Evolutionary conservation across 208 protist genomes (phyloP).

Genomic region (Trypanosoma platydactyli): DNA sequence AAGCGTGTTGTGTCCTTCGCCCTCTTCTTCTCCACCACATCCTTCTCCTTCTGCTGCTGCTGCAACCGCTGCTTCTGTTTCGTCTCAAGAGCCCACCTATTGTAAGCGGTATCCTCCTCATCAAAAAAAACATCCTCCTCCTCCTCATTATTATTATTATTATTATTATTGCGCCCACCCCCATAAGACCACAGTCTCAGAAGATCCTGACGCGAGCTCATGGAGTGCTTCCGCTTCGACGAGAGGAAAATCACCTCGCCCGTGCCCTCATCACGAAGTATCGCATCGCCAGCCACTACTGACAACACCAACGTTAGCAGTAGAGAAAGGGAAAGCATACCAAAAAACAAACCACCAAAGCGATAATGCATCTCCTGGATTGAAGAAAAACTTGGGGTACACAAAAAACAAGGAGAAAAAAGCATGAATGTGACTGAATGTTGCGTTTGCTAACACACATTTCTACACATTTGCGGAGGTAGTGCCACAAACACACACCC

Average conservation of each 20-base stretch:
- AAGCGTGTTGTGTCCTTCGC: conserved; percentile 1
- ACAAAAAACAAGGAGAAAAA: no score
- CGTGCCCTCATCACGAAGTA: not conserved
- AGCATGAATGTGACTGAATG: not conserved
- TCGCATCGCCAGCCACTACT: not conserved
- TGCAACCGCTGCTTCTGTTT: conserved; percentile 6
- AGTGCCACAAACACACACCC: no score
- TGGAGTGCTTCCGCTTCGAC: conserved; percentile 21
- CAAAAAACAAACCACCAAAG: not conserved
- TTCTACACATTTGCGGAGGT: no score
- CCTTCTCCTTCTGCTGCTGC: not conserved
- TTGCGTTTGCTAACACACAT: no score
- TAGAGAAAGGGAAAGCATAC: not conserved
- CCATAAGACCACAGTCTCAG: conserved; percentile 44
- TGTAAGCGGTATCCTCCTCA: conserved; percentile 43
- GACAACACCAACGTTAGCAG: not conserved
- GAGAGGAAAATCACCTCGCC: conserved; percentile 25
- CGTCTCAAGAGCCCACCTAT: conserved; percentile 32
- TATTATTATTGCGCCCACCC: conserved; percentile 13
- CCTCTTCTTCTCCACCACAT: not conserved
- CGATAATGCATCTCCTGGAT: no score
- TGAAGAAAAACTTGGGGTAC: not conserved
- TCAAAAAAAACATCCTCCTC: conserved; percentile 53
- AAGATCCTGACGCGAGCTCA: not conserved
- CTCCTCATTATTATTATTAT: no score